Conservation (phyloP, 164 flowering plant genomes). For the Magnolia sinica region DNA sequence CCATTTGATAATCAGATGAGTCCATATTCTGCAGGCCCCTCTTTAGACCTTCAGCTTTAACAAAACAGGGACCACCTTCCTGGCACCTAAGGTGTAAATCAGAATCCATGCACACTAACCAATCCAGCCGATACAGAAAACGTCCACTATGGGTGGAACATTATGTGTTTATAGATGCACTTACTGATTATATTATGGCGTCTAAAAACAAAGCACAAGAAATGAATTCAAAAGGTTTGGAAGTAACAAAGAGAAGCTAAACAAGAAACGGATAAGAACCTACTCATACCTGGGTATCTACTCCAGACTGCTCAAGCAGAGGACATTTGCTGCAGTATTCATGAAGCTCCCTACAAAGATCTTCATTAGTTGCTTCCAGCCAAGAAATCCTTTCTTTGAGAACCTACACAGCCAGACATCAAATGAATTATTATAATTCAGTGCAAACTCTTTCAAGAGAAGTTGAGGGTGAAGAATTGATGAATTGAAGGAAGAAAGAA, state of each 20-base stretch:
- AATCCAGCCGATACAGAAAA: too few relatives aligned
- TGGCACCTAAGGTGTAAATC: conserved; percentile 26
- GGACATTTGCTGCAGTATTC: conserved; percentile 57
- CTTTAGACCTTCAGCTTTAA: not conserved
- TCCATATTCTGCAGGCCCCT: too few relatives aligned
- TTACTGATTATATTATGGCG: too few relatives aligned
- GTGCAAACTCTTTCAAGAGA: too few relatives aligned
- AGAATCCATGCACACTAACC: not conserved
- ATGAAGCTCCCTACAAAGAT: conserved; percentile 80
- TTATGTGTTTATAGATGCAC: not conserved
- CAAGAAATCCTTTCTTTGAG: conserved; percentile 87
- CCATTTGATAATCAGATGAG: too few relatives aligned
- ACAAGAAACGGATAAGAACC: too few relatives aligned
- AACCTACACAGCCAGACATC: conserved; percentile 36
- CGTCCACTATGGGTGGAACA: not conserved
- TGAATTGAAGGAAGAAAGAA: too few relatives aligned
- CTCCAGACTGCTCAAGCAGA: conserved; percentile 42
- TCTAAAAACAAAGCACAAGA: too few relatives aligned
- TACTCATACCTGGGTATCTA: conserved; percentile 46
- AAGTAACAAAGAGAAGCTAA: too few relatives aligned
- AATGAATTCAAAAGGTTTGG: too few relatives aligned
- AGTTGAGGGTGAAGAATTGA: too few relatives aligned
- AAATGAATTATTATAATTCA: too few relatives aligned
- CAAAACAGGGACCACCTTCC: conserved; percentile 42
- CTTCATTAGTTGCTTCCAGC: conserved; percentile 92